Percentiles rank a stretch among this genome's conserved stretches.
Conservation (phyloP, 106 monocot genomes). For the Hemerocallis citrina region DNA sequence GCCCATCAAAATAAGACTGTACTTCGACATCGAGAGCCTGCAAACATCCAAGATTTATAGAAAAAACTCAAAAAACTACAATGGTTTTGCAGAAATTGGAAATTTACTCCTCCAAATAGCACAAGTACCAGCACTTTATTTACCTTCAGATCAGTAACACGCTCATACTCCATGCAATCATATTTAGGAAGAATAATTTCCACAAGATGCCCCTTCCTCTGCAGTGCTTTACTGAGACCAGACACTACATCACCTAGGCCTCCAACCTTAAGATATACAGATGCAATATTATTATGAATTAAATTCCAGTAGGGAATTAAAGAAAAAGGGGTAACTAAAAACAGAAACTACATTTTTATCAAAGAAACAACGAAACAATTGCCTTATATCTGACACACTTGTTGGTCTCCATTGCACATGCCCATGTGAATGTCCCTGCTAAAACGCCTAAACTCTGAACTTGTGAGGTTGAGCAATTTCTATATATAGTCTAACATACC, state of each 20-base stretch:
- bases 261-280: slow-evolving; percentile 72
- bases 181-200: slow-evolving; percentile 94
- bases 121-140: background rate
- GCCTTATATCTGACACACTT: no score
- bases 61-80: background rate
- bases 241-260: slow-evolving; percentile 92
- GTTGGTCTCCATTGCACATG: no score
- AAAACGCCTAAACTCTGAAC: no score
- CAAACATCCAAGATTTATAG: slow-evolving; percentile 8
- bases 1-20: slow-evolving; percentile 81
- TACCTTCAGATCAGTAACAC: slow-evolving; percentile 57
- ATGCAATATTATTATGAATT: no score
- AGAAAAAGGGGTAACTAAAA: background rate
- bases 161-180: slow-evolving; percentile 71
- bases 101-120: background rate
- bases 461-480: no score
- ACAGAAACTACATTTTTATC: no score
- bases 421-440: no score
- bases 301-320: no score
- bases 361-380: no score
- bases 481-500: no score
- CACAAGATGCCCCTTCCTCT: slow-evolving; percentile 80
- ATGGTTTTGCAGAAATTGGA: background rate
- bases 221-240: slow-evolving; percentile 84
- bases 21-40: slow-evolving; percentile 59